Evolutionary conservation across 2,329 filamentous ascomycete species (phyloP), one percentile per base, ranked within the genome.

Genomic region (Ophiostoma piceae): DNA sequence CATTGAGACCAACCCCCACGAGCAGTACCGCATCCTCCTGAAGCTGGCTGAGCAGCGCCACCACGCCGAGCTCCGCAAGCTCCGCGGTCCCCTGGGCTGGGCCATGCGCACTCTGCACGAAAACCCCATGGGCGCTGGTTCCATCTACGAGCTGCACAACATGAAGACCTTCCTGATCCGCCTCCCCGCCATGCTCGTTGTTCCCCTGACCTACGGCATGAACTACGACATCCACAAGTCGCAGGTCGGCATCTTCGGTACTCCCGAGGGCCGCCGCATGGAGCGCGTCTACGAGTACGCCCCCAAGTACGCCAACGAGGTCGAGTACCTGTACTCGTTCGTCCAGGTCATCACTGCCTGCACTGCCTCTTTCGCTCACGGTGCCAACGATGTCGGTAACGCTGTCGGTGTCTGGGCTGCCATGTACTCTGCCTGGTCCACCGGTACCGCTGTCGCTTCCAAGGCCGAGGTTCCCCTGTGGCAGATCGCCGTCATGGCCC

Each of bases 171-270:
- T 88, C 29, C 37, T 82, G 71, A 89, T 87, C 79, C 90, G 91
- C 29, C 76, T 94, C 9, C 91, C 91, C 0, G 90, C 92, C 67
- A 84, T 84, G 79, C 77, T 91, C 72, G 83, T 88, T 62, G 83
- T 82, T 73, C 90, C 83, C 69, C 76, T 82, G 19, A 85, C 93
- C 68, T 94, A 94, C 77, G 92, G 92, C 78, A 77, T 90, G 35
- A 83, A 94, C 84, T 94, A 94, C 80, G 91, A 94, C 74, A 94
- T 94, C 76, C 91, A 94, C 83, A 84, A 86, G 67, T 89, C 90
- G 4, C 91, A 93, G 82, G 82, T 83, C 68, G 91, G 91, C 76
- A 84, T 92, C 64, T 77, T 82, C 14, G 90, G 90, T 29, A 92
- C 90, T 1, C 90, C 90, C 7, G 90, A 93, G 72, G 91, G 90